Conservation (phyloP, 2,329 filamentous ascomycete species). For the Balansia obtecta region DNA sequence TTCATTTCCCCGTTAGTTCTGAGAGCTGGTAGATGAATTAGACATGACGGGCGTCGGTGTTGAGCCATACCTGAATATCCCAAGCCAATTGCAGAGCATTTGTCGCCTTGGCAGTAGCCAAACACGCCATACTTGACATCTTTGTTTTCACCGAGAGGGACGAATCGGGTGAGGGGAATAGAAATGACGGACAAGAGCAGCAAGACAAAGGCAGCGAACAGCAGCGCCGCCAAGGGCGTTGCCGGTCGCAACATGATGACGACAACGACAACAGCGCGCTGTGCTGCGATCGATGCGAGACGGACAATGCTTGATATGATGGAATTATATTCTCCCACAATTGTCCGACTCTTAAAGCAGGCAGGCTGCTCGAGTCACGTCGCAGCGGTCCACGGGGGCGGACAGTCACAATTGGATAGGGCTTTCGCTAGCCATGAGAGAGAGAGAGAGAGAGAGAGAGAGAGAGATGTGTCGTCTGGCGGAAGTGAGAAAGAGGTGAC, state of each 20-base stretch:
- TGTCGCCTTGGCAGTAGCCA: conserved; percentile 60
- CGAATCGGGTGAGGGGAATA: conserved; percentile 73
- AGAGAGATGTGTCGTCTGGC: background rate
- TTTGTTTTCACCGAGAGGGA: conserved; percentile 68
- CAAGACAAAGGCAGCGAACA: conserved; percentile 74
- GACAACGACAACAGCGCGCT: conserved; percentile 15
- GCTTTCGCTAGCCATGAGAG: conserved; percentile 3
- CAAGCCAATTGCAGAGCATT: conserved; percentile 63
- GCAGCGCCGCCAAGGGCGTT: conserved; percentile 76
- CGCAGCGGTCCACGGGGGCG: conserved; percentile 1
- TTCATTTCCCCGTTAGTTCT: background rate
- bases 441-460: background rate
- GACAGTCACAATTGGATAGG: background rate
- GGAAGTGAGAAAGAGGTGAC: background rate
- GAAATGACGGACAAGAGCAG: conserved; percentile 83
- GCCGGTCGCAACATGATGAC: conserved; percentile 76
- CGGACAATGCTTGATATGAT: background rate
- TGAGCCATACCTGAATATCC: conserved; percentile 57
- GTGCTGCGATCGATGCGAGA: conserved; percentile 10
- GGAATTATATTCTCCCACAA: background rate
- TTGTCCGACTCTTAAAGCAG: background rate
- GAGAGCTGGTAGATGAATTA: background rate
- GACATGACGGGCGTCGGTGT: background rate
- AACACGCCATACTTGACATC: conserved; percentile 84
- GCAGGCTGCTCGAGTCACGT: background rate